Evolutionary conservation across 2,329 filamentous ascomycete genomes (phyloP).

Genomic region (Teratosphaeria gauchensis): DNA sequence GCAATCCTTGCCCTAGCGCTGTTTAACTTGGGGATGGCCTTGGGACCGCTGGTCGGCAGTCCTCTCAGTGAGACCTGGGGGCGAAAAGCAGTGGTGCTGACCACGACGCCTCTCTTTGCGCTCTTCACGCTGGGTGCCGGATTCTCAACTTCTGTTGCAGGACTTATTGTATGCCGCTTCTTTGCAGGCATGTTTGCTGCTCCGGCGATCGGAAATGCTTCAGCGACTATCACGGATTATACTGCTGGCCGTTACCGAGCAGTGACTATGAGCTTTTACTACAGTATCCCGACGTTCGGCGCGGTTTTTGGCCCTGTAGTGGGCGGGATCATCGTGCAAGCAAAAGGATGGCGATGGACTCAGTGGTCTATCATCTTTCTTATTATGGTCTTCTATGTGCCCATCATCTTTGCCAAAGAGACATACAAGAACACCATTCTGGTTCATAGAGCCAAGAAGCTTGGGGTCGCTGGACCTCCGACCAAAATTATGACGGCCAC

Average conservation of each 20-base stretch:
- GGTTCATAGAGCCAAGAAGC: conserved; percentile 18
- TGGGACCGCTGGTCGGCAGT: conserved; percentile 27
- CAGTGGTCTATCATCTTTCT: conserved; percentile 25
- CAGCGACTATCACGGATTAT: conserved; percentile 23
- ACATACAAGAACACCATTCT: conserved; percentile 27
- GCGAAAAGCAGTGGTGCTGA: conserved; percentile 27
- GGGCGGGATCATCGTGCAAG: conserved; percentile 21
- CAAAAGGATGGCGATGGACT: conserved; percentile 27
- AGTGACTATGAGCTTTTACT: conserved; percentile 20
- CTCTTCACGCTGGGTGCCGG: conserved; percentile 27
- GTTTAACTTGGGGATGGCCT: conserved; percentile 29
- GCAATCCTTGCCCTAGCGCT: conserved; percentile 28
- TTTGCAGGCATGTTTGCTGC: conserved; percentile 39
- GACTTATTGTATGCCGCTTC: conserved; percentile 28
- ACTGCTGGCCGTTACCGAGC: conserved; percentile 20
- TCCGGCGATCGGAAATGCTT: conserved; percentile 23
- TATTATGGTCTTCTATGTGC: conserved; percentile 20
- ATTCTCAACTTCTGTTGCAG: conserved; percentile 14
- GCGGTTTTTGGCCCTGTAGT: conserved; percentile 29
- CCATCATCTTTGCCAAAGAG: conserved; percentile 19
- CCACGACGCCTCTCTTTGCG: conserved; percentile 26
- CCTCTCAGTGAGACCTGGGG: conserved; percentile 30
- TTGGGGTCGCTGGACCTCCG: conserved; percentile 11
- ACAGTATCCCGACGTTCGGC: conserved; percentile 17
- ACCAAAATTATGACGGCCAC: conserved; percentile 3